Conservation (phyloP, 139 green algal species). For the Dunaliella primolecta region DNA sequence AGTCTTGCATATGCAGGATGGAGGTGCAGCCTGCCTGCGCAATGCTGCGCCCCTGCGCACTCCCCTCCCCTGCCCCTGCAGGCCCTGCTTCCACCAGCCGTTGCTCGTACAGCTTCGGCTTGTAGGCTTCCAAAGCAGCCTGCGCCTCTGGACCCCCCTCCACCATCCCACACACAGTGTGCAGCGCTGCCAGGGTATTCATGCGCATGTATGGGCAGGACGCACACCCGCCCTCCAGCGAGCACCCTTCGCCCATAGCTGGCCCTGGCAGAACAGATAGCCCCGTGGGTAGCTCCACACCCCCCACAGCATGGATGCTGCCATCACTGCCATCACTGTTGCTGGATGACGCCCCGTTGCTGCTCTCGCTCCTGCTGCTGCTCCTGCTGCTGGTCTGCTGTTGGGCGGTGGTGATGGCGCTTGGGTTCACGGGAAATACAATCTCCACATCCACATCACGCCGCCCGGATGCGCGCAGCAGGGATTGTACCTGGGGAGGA, state of each 20-base stretch:
- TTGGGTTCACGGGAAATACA: constrained; percentile 86
- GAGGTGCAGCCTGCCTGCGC: constrained; percentile 79
- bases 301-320: constrained; percentile 8
- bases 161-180: constrained; percentile 50
- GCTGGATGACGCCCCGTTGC: no score
- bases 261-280: constrained; percentile 67
- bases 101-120: constrained; percentile 72
- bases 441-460: constrained; percentile 88
- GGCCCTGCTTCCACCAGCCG: constrained; percentile 43
- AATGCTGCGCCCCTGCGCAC: constrained; percentile 33
- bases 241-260: constrained; percentile 87
- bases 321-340: no score
- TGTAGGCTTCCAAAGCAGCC: constrained; percentile 61
- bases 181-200: constrained; percentile 74
- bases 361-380: neutral
- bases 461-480: constrained; percentile 52
- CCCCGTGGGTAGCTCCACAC: constrained; percentile 55
- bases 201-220: constrained; percentile 98
- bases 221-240: constrained; percentile 88
- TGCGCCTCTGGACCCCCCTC: constrained; percentile 42
- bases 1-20: constrained; percentile 96
- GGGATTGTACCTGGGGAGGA: constrained; percentile 56
- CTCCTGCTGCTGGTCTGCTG: constrained; percentile 18
- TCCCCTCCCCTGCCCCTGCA: no score
- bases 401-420: constrained; percentile 68